A percentile compares a stretch with the other conserved stretches of the same genome.
Conservation (phyloP, 169 alveolate species). For the Plasmodium adleri region DNA sequence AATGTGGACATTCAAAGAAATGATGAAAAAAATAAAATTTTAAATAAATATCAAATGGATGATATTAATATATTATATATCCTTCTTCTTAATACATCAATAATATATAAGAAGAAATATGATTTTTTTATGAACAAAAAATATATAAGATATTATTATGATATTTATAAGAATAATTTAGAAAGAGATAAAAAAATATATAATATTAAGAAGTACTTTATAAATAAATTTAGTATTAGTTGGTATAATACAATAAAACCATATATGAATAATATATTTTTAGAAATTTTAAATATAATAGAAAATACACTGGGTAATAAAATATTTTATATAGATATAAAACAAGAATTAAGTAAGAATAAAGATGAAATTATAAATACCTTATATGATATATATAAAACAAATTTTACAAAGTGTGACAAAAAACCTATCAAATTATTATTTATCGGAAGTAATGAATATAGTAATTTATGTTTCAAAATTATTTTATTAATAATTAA, state of each 20-base stretch:
- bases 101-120: too few relatives aligned
- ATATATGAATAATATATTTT: slow-evolving; percentile 23
- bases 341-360: slow-evolving; percentile 27
- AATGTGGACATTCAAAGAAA: too few relatives aligned
- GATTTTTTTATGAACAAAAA: too few relatives aligned
- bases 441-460: slow-evolving; percentile 67
- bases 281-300: slow-evolving; percentile 43
- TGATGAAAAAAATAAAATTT: too few relatives aligned
- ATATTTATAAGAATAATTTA: too few relatives aligned
- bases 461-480: slow-evolving; percentile 38
- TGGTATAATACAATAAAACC: slow-evolving; percentile 6
- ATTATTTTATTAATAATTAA: slow-evolving; percentile 43
- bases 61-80: too few relatives aligned
- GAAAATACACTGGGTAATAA: slow-evolving; percentile 42
- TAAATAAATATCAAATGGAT: too few relatives aligned
- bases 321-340: slow-evolving; percentile 52
- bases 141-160: too few relatives aligned
- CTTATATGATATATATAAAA: slow-evolving; percentile 31
- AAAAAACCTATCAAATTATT: slow-evolving; percentile 2
- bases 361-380: slow-evolving; percentile 33
- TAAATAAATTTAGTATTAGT: background rate
- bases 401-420: background rate
- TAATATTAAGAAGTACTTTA: background rate
- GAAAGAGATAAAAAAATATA: background rate
- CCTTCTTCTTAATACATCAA: too few relatives aligned